Percentiles rank a stretch among this genome's conserved stretches.
These are phyloP conservation scores for Luvunga scandens DNA, from an alignment of 345 rosid genomes.

Conservation along the genomic window DNA sequence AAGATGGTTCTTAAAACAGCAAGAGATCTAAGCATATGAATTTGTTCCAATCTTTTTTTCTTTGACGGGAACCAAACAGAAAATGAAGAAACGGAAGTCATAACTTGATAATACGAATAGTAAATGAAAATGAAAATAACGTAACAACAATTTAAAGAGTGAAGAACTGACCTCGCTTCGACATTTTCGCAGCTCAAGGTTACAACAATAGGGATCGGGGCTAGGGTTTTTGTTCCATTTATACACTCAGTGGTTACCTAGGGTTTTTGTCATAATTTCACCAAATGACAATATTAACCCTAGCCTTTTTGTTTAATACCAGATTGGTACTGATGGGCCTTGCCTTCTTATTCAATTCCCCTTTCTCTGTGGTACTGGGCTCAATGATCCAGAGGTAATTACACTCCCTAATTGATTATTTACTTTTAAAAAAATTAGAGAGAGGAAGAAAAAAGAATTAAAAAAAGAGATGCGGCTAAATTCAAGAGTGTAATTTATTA, in stretches of 20 bases:
- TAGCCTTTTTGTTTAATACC: background rate
- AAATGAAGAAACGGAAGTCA: background rate
- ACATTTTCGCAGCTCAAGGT: conserved; percentile 58
- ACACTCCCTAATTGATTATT: no score
- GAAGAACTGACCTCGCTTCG: conserved; percentile 70
- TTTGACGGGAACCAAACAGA: background rate
- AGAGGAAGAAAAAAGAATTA: no score
- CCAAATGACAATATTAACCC: background rate
- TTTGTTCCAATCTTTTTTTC: background rate
- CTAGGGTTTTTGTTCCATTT: conserved; percentile 24
- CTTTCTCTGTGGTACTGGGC: no score
- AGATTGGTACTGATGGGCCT: background rate
- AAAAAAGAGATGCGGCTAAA: no score
- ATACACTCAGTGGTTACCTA: conserved; percentile 22
- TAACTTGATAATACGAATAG: background rate
- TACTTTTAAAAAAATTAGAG: no score
- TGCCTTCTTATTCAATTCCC: no score
- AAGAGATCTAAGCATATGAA: background rate
- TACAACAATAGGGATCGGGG: background rate
- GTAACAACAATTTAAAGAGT: background rate
- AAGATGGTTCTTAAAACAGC: no score
- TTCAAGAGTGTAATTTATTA: no score
- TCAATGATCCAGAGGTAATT: no score
- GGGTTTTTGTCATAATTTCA: conserved; percentile 16
- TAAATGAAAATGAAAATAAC: background rate